phyloP scores from a whole-genome alignment of 2,329 filamentous ascomycete genomes.

The Oidium heveae region DNA sequence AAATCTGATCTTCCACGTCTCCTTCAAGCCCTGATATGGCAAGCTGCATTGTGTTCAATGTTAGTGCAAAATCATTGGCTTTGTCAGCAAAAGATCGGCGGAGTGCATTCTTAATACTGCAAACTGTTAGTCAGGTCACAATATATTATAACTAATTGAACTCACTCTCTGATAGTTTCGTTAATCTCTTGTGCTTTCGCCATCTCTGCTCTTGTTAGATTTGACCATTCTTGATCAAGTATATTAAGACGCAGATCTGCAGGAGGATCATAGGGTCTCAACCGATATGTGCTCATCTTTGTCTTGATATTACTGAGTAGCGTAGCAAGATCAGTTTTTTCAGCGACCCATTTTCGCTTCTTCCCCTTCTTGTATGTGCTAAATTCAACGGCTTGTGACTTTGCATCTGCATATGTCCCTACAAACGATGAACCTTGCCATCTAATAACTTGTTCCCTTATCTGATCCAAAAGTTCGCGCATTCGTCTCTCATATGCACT shows the following conservation, averaged over 20 bases:
- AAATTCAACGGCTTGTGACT: constrained; percentile 61
- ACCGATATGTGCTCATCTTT: constrained; percentile 80
- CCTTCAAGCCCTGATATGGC: constrained; percentile 94
- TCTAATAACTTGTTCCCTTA: constrained; percentile 42
- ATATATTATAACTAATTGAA: constrained; percentile 4
- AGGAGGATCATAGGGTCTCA: constrained; percentile 78
- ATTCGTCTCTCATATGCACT: constrained; percentile 84
- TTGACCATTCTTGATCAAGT: constrained; percentile 61
- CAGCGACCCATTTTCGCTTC: constrained; percentile 89
- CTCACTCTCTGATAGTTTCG: constrained; percentile 83
- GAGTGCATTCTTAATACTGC: constrained; percentile 77
- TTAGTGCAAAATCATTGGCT: constrained; percentile 90
- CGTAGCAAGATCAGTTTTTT: constrained; percentile 87
- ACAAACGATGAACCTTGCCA: constrained; percentile 71
- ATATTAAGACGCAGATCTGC: constrained; percentile 58
- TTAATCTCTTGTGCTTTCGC: constrained; percentile 82
- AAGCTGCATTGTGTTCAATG: constrained; percentile 79
- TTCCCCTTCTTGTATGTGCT: constrained; percentile 70
- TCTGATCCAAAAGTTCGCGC: constrained; percentile 52
- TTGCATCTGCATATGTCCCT: constrained; percentile 80
- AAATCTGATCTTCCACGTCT: constrained; percentile 81
- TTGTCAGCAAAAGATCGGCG: constrained; percentile 89
- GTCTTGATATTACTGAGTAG: constrained; percentile 96
- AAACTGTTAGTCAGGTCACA: constrained; percentile 11
- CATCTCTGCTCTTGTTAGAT: constrained; percentile 62